Conservation (phyloP, 1,284 basidiomycete genomes). For the Flammula alnicola region DNA sequence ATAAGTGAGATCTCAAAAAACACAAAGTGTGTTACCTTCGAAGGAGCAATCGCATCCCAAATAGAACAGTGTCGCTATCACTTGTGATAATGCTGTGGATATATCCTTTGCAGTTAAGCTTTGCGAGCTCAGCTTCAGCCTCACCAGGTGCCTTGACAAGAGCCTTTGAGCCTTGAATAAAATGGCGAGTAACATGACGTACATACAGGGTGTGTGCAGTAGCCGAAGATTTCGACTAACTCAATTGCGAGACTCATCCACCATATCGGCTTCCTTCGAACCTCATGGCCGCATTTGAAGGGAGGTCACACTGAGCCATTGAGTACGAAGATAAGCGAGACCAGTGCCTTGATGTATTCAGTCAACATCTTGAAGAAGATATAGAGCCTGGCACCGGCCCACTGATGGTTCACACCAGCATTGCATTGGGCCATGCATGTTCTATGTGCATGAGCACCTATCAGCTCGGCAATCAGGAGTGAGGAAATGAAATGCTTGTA, state of each 20-base stretch:
- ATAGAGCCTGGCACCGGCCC: not conserved
- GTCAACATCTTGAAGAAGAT: slow-evolving; percentile 1
- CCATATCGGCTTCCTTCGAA: not conserved
- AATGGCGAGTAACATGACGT: too few relatives aligned
- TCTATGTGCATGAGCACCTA: not conserved
- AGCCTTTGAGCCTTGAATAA: not conserved
- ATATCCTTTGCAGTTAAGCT: slow-evolving; percentile 2
- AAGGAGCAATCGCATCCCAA: slow-evolving; percentile 8
- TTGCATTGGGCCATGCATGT: slow-evolving; percentile 5
- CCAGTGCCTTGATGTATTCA: not conserved
- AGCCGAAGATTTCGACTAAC: slow-evolving; percentile 2
- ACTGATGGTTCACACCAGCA: not conserved
- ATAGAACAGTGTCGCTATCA: slow-evolving; percentile 15
- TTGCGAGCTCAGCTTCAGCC: slow-evolving; percentile 16
- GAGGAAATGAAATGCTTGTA: not conserved
- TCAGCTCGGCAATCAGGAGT: not conserved
- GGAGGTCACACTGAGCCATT: slow-evolving; percentile 1
- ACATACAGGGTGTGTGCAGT: not conserved
- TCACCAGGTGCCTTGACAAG: slow-evolving; percentile 13
- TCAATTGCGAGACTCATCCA: not conserved
- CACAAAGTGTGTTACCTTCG: slow-evolving; percentile 1
- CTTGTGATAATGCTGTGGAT: slow-evolving; percentile 14
- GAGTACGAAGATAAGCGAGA: slow-evolving; percentile 1
- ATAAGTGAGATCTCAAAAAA: not conserved
- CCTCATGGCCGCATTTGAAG: slow-evolving; percentile 2